Evolutionary conservation across 2,329 filamentous ascomycete species (phyloP).

Genomic region (Camillea tinctor): DNA sequence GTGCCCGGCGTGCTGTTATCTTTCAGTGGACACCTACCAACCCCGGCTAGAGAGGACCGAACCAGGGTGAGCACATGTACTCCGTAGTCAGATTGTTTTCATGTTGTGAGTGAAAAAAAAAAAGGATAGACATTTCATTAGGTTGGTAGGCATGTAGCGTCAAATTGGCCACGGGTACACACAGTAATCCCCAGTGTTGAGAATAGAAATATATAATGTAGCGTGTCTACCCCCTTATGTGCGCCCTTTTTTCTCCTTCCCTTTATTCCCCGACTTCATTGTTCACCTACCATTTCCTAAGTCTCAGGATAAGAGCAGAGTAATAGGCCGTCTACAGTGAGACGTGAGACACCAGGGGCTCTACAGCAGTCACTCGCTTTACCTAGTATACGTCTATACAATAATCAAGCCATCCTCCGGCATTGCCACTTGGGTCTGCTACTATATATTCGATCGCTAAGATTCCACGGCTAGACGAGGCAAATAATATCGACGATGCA

Average conservation of each 20-base stretch:
- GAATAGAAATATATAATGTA: constrained; percentile 11
- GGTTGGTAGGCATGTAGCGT: constrained; percentile 8
- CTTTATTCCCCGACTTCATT: constrained; percentile 8
- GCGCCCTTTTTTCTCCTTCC: constrained; percentile 5
- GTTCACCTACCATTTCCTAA: constrained; percentile 12
- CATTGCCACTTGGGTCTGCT: constrained; percentile 1
- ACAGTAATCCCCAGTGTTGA: background rate
- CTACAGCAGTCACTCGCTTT: constrained; percentile 25
- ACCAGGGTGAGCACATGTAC: constrained; percentile 19
- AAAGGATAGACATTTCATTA: constrained; percentile 6
- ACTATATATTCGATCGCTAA: constrained; percentile 7
- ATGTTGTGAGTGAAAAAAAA: constrained; percentile 10
- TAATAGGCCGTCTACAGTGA: constrained; percentile 13
- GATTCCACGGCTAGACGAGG: background rate
- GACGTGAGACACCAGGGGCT: constrained; percentile 20
- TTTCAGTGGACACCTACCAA: constrained; percentile 4
- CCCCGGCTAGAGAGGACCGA: constrained; percentile 11
- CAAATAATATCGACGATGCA: constrained; percentile 28
- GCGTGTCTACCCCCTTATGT: background rate
- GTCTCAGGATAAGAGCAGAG: constrained; percentile 14
- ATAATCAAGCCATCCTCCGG: constrained; percentile 11
- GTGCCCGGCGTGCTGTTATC: background rate
- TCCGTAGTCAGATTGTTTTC: constrained; percentile 19
- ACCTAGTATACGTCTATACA: constrained; percentile 19
- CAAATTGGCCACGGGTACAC: constrained; percentile 13